Evolutionary conservation across 1,284 basidiomycete genomes (phyloP).

Genomic region (Abortiporus biennis): DNA sequence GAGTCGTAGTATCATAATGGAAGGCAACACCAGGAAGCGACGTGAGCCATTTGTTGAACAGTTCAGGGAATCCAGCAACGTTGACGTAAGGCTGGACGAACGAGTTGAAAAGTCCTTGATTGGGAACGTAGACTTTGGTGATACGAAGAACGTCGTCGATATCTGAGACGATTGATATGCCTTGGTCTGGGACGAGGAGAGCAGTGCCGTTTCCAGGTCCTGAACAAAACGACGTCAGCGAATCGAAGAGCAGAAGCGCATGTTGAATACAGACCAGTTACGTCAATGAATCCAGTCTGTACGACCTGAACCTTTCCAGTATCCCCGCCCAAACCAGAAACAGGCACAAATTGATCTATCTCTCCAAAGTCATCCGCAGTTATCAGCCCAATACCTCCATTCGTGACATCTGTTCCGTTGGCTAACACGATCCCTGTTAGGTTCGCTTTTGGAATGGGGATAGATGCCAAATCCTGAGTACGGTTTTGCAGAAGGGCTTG

Average conservation of each 20-base stretch:
- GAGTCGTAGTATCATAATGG: slow-evolving; percentile 29
- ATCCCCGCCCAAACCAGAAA: slow-evolving; percentile 15
- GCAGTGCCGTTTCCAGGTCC: slow-evolving; percentile 23
- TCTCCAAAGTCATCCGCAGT: slow-evolving; percentile 20
- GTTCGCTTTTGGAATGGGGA: slow-evolving; percentile 19
- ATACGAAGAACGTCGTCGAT: slow-evolving; percentile 28
- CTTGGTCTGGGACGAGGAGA: slow-evolving; percentile 21
- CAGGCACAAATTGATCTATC: slow-evolving; percentile 20
- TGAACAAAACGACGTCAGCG: background rate
- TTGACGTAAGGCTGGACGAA: slow-evolving; percentile 25
- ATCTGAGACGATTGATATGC: slow-evolving; percentile 26
- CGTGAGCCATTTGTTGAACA: slow-evolving; percentile 22
- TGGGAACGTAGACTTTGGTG: slow-evolving; percentile 26
- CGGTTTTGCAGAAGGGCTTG: slow-evolving; percentile 19
- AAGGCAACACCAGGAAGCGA: slow-evolving; percentile 22
- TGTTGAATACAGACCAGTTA: slow-evolving; percentile 9
- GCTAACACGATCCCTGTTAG: slow-evolving; percentile 16
- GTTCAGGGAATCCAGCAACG: slow-evolving; percentile 23
- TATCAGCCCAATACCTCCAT: slow-evolving; percentile 16
- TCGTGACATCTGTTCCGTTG: slow-evolving; percentile 18
- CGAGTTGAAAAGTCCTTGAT: slow-evolving; percentile 25
- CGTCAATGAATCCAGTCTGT: slow-evolving; percentile 18
- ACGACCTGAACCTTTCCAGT: slow-evolving; percentile 12
- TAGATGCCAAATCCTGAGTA: slow-evolving; percentile 19
- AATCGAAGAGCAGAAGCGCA: no score